A percentile compares a stretch with the other conserved stretches of the same genome.
Conservation (phyloP, 768 basidiomycete genomes). For the Chlorophyllum brunneum region DNA sequence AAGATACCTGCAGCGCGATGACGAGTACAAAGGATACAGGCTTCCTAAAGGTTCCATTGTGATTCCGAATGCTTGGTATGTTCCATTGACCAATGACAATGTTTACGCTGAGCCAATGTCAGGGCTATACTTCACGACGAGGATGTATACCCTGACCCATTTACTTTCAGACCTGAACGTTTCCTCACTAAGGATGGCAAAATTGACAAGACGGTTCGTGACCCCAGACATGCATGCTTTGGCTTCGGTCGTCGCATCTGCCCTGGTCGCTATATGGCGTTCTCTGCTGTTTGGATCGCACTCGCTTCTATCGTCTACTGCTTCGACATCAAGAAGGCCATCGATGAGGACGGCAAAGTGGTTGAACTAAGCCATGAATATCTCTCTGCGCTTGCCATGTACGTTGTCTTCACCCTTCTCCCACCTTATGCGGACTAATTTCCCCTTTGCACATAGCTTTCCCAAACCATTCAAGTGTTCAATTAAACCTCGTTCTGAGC, state of each 20-base stretch:
- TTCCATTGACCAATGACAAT: background rate
- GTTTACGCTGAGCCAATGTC: background rate
- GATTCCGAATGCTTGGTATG: constrained; percentile 30
- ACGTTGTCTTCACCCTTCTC: background rate
- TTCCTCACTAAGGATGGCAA: constrained; percentile 26
- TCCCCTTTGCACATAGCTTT: constrained; percentile 3
- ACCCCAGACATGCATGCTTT: constrained; percentile 24
- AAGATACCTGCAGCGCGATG: constrained; percentile 21
- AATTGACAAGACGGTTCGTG: constrained; percentile 21
- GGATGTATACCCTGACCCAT: constrained; percentile 34
- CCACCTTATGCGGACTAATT: background rate
- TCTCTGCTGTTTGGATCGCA: constrained; percentile 22
- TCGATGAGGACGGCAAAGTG: constrained; percentile 16
- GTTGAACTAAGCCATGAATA: constrained; percentile 13
- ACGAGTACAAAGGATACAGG: constrained; percentile 27
- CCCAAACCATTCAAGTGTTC: constrained; percentile 19
- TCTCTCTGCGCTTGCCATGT: constrained; percentile 18
- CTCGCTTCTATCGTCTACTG: constrained; percentile 20
- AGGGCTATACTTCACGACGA: constrained; percentile 42
- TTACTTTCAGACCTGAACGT: constrained; percentile 38
- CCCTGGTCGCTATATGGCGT: constrained; percentile 23
- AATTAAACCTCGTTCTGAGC: constrained; percentile 18
- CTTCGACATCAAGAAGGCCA: constrained; percentile 22
- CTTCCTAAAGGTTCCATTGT: constrained; percentile 30
- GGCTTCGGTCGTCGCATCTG: constrained; percentile 29